Evolutionary conservation across 805 yeast genomes (phyloP).

Genomic region (Phaffomyces opuntiae): DNA sequence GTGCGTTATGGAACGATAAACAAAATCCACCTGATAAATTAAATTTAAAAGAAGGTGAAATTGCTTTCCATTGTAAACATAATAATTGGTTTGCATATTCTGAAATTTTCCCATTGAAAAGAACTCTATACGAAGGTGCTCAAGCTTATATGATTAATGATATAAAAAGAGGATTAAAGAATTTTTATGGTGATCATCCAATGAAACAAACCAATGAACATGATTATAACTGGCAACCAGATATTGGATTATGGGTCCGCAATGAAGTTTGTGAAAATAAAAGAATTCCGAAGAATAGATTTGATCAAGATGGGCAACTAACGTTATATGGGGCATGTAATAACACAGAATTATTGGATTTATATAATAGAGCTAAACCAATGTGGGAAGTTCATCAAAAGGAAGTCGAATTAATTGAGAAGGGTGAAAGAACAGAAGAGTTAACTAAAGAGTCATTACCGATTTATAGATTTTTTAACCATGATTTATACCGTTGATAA

Average conservation of each 20-base stretch:
- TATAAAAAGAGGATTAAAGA: conserved; percentile 26
- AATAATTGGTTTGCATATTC: conserved; percentile 18
- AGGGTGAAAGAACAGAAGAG: conserved; percentile 16
- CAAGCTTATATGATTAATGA: conserved; percentile 36
- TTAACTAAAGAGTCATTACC: conserved; percentile 29
- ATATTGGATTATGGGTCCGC: conserved; percentile 41
- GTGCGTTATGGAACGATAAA: conserved; percentile 27
- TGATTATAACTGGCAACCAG: conserved; percentile 34
- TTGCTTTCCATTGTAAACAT: conserved; percentile 20
- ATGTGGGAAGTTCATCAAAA: conserved; percentile 22
- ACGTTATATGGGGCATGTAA: conserved; percentile 35
- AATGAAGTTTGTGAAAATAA: conserved; percentile 30
- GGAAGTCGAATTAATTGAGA: conserved; percentile 21
- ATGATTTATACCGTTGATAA: conserved; percentile 9
- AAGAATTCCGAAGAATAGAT: conserved; percentile 22
- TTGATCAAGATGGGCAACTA: conserved; percentile 23
- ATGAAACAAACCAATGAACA: conserved; percentile 4
- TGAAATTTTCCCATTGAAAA: conserved; percentile 36
- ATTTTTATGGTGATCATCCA: conserved; percentile 27
- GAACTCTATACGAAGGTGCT: conserved; percentile 40
- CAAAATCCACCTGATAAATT: conserved; percentile 4
- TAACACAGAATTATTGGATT: conserved; percentile 29
- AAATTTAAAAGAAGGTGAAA: not conserved
- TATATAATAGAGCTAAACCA: conserved; percentile 27
- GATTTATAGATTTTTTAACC: conserved; percentile 25